Evolutionary conservation across 345 rosid species (phyloP), one percentile per base, ranked within the genome.

Genomic region (Hevea brasiliensis): DNA sequence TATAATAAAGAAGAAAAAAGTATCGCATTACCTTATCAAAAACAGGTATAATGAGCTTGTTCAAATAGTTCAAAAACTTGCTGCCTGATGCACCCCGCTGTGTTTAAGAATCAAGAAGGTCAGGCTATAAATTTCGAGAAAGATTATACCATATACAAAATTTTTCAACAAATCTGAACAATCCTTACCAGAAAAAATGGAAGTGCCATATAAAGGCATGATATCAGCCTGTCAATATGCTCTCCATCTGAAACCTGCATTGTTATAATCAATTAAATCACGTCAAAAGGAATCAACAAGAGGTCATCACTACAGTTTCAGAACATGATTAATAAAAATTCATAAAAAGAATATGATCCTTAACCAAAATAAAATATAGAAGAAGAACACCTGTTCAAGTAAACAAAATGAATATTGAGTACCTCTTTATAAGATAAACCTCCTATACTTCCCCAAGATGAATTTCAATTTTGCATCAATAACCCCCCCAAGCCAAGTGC

Each of bases 51-150:
- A 96, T 92, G 75, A 90, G 94, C 75, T 89, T 89, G 87, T 96
- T 96, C 77, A 96, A 71, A 79, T 91, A 96, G 83, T 72, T 91
- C 63, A 93, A 92, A 74, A 93, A 96, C 84, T 87, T 90, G 96
- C 90, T 89, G 77, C 95, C 82, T 35, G 98, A 89, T 40, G 93
- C 98, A 74, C 97, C 98, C 77, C 99, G 90, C 99, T 93, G 76
- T 54, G 64, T 50, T 54, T 42, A 83, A 62, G 15, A 51, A 21
- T 59, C 42, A 56, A 27, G 54, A n/a, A 56, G 80, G 69, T 53
- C 67, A 68, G 21, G 15, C 27, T 12, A 41, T 32, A 32, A 76
- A 65, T 32, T 58, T 40, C 57, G 59, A 75, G 76, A 65, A 68
- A 71, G 7, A 56, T 21, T 20, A 32, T 29, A 72, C 1, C 21